These are phyloP conservation scores for Dunaliella primolecta DNA, from an alignment of 139 green algal species.

Conservation along the genomic window DNA sequence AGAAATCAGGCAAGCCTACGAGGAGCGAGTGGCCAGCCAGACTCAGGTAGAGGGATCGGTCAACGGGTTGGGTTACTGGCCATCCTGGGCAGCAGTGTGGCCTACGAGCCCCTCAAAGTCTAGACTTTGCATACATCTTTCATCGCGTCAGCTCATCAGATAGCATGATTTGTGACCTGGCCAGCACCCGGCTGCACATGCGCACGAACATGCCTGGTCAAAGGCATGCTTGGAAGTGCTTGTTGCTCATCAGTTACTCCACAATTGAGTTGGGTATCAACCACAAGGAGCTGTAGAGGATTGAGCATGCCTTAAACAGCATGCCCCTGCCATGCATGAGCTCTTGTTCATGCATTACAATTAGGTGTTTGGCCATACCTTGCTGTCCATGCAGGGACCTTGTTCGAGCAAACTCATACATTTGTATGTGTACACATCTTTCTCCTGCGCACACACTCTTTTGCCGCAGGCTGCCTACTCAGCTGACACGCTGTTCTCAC, in stretches of 20 bases:
- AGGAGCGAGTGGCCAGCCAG: neutral
- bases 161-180: neutral
- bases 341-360: neutral
- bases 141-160: neutral
- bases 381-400: neutral
- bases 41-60: too few species aligned
- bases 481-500: slow-evolving; percentile 30
- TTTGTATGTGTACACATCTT: neutral
- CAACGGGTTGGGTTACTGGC: too few species aligned
- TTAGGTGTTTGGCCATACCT: neutral
- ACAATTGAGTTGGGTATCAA: too few species aligned
- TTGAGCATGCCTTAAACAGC: neutral
- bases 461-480: slow-evolving; percentile 23
- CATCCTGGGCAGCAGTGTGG: too few species aligned
- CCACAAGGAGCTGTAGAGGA: neutral
- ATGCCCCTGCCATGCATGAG: neutral
- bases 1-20: neutral
- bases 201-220: too few species aligned
- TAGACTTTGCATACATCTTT: neutral
- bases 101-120: neutral
- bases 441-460: neutral
- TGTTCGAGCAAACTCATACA: neutral
- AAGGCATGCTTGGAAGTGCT: too few species aligned
- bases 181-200: too few species aligned
- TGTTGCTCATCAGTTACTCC: too few species aligned